Base-by-base conservation (phyloP, 108 stramenopile genomes). In the Fragilariopsis cylindrus region DNA sequence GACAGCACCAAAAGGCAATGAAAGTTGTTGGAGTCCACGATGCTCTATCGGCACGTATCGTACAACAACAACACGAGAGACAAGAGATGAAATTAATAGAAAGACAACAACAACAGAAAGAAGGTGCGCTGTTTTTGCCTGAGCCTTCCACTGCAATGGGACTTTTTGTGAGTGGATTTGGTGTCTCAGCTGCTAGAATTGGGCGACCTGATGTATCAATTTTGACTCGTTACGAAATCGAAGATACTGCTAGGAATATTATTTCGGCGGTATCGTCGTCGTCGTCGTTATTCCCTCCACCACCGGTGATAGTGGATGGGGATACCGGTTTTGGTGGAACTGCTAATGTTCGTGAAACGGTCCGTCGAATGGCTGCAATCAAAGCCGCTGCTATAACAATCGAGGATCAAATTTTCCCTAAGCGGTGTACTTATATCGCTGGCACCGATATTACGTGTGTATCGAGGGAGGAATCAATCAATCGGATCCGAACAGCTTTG, bases 341-440 rank as follows among this genome's bases (percentile, higher is more conserved):
- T 30, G 46, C 82, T n/a, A 88, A 88, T 58, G 69, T 88, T 56
- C 79, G 82, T 13, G 79, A 82, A 18, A 85, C 87, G 3, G 73
- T 88, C 47, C 80, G 81, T 19, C 19, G 75, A 57, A 50, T 85
- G 60, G 80, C 84, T n/a, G 19, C 39, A 2, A 76, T 77, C 40
- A 80, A 80, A 16, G 87, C 84, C 12, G 87, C 87, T 1, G 87
- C 87, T 16, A 65, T 88, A n/a, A 70, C 84, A 30, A 88, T 88
- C 65, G 87, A 88, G 64, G 87, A 88, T 63, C 87, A 88, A 72
- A 45, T 48, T 0, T 88, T 88, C 77, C 87, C 87, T 9, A 88
- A 88, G 57, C 65, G 62, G 18, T 88, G 87, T 64, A 88, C 87
- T 4, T 85, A 81, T 64, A 67, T 71, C 12, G 87, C 87, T 21